Evolutionary conservation across 371 early-diverging fungal species (phyloP).

Genomic region (Rhizomucor pusillus): DNA sequence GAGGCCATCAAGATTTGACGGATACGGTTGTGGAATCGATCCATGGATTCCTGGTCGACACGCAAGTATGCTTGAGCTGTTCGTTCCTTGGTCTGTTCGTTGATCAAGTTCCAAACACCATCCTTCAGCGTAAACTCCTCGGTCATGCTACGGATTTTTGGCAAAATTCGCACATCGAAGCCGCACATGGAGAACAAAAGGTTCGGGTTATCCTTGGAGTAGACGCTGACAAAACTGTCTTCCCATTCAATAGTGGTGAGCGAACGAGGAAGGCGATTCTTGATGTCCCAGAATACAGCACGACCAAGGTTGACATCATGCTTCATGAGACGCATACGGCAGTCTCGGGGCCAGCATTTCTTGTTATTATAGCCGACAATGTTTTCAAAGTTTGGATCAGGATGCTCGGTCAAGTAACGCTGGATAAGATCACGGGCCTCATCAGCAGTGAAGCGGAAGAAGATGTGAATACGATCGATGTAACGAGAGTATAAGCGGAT

Average conservation of each 20-base stretch:
- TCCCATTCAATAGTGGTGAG: slow-evolving; percentile 98
- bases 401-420: slow-evolving; percentile 95
- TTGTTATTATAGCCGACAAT: slow-evolving; percentile 97
- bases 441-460: slow-evolving; percentile 92
- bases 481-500: slow-evolving; percentile 96
- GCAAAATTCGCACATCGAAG: slow-evolving; percentile 89
- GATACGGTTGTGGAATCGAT: slow-evolving; percentile 93
- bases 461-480: slow-evolving; percentile 91
- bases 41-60: slow-evolving; percentile 92
- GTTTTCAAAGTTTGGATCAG: slow-evolving; percentile 99
- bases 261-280: slow-evolving; percentile 95
- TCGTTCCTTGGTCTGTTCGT: slow-evolving; percentile 95
- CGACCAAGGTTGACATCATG: slow-evolving; percentile 83
- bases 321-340: slow-evolving; percentile 98
- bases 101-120: slow-evolving; percentile 96
- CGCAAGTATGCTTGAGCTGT: slow-evolving; percentile 96
- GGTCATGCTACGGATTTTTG: slow-evolving; percentile 80
- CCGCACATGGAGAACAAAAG: slow-evolving; percentile 90
- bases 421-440: slow-evolving; percentile 96
- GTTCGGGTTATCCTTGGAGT: slow-evolving; percentile 96
- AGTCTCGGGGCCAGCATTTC: slow-evolving; percentile 97
- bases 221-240: slow-evolving; percentile 93
- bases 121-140: slow-evolving; percentile 93
- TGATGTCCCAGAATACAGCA: slow-evolving; percentile 98
- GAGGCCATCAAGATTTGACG: slow-evolving; percentile 98